Percentiles rank a stretch among this genome's conserved stretches.
Conservation (phyloP, 192 early-diverging fungal genomes). For the Oehlia diaphana region DNA sequence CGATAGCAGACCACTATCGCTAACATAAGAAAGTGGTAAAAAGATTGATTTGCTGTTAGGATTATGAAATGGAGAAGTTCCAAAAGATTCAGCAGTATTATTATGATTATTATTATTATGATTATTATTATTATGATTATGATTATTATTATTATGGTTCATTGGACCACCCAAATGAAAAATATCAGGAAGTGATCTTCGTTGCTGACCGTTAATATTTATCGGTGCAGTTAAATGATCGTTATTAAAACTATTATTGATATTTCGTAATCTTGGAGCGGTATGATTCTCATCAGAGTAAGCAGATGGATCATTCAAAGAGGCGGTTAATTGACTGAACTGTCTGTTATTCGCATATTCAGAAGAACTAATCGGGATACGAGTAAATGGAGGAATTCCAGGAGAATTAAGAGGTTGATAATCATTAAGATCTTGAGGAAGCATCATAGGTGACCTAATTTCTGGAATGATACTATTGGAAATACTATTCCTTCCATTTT, state of each 20-base stretch:
- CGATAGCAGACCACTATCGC: constrained; percentile 33
- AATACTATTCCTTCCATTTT: constrained; percentile 9
- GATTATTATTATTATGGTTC: not conserved
- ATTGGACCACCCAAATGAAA: constrained; percentile 29
- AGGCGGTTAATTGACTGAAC: constrained; percentile 29
- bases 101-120: not conserved
- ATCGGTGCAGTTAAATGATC: constrained; percentile 44
- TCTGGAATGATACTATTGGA: constrained; percentile 19
- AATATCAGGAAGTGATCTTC: constrained; percentile 46
- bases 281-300: constrained; percentile 7
- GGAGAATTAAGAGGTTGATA: constrained; percentile 23
- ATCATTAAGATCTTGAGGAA: constrained; percentile 19
- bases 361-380: constrained; percentile 27
- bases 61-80: constrained; percentile 37
- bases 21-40: constrained; percentile 38
- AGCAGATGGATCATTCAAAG: constrained; percentile 19
- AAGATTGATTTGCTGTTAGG: constrained; percentile 37
- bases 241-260: constrained; percentile 12
- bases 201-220: constrained; percentile 34
- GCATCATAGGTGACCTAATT: constrained; percentile 29
- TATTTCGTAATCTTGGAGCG: not conserved
- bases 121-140: not conserved
- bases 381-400: constrained; percentile 21
- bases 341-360: constrained; percentile 8
- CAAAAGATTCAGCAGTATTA: constrained; percentile 22